phyloP scores from a whole-genome alignment of 2,329 filamentous ascomycete species.

The Fusarium globosum region DNA sequence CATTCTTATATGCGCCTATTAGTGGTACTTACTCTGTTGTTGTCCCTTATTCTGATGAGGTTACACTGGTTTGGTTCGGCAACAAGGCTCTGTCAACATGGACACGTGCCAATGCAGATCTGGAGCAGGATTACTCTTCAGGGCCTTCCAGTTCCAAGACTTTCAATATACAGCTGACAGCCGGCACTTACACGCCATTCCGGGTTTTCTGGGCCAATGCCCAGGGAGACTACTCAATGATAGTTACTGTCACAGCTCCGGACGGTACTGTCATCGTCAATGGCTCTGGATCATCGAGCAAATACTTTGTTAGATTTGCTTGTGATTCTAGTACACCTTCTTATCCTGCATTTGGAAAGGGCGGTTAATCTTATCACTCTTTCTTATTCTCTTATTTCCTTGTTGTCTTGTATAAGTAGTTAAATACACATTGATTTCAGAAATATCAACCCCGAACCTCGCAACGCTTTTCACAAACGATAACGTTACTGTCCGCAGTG shows the following conservation, averaged over 20 bases:
- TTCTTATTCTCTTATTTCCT: fast-evolving
- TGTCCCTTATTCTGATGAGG: neutral
- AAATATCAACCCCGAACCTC: too few relatives aligned
- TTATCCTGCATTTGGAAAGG: neutral
- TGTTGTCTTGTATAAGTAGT: neutral
- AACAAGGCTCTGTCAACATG: neutral
- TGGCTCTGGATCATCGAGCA: neutral
- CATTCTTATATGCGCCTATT: slow-evolving; percentile 1
- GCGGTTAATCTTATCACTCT: neutral
- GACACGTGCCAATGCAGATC: neutral
- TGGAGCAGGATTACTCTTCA: neutral
- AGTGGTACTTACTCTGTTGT: slow-evolving; percentile 2
- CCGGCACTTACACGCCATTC: neutral
- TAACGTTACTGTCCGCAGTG: neutral
- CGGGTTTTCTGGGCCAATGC: slow-evolving; percentile 1
- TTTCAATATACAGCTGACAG: neutral
- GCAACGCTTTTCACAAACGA: neutral
- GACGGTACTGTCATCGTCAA: slow-evolving; percentile 1
- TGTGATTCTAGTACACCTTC: neutral
- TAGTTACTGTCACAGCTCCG: neutral
- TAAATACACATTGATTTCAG: too few relatives aligned
- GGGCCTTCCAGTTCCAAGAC: neutral
- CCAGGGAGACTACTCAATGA: neutral
- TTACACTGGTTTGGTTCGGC: neutral
- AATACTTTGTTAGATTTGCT: slow-evolving; percentile 7